Evolutionary conservation across 2,329 filamentous ascomycete species (phyloP).

Genomic region (Alternaria conjuncta): DNA sequence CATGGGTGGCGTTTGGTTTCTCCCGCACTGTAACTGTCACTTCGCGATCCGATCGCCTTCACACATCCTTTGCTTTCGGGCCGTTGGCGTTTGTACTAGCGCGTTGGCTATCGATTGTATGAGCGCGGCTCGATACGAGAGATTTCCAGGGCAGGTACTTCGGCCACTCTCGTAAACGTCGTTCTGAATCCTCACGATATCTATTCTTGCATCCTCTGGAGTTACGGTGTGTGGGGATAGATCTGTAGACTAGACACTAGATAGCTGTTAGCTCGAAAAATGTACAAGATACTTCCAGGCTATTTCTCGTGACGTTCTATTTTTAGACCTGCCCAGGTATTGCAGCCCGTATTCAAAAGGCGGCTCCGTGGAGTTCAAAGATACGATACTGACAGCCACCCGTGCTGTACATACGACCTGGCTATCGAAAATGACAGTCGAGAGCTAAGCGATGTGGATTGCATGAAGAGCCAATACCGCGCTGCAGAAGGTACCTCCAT

Average conservation of each 20-base stretch:
- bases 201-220: constrained; percentile 10
- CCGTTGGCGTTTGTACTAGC: constrained; percentile 12
- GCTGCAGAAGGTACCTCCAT: not conserved
- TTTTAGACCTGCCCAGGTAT: constrained; percentile 13
- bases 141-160: constrained; percentile 5
- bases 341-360: constrained; percentile 8
- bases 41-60: constrained; percentile 1
- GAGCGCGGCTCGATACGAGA: constrained; percentile 10
- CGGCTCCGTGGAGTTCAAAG: not conserved
- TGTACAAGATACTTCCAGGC: constrained; percentile 2
- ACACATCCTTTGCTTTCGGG: not conserved
- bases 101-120: constrained; percentile 15
- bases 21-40: not conserved
- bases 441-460: not conserved
- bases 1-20: constrained; percentile 13
- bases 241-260: constrained; percentile 4
- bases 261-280: not conserved
- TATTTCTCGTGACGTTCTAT: constrained; percentile 8
- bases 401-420: constrained; percentile 8
- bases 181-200: not conserved
- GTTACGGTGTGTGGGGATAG: not conserved
- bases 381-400: constrained; percentile 11
- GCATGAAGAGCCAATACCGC: not conserved
- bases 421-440: not conserved
- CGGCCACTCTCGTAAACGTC: constrained; percentile 10